These are phyloP conservation scores for Quercus mongolica DNA, from an alignment of 306 rosid genomes.

Conservation along the genomic window DNA sequence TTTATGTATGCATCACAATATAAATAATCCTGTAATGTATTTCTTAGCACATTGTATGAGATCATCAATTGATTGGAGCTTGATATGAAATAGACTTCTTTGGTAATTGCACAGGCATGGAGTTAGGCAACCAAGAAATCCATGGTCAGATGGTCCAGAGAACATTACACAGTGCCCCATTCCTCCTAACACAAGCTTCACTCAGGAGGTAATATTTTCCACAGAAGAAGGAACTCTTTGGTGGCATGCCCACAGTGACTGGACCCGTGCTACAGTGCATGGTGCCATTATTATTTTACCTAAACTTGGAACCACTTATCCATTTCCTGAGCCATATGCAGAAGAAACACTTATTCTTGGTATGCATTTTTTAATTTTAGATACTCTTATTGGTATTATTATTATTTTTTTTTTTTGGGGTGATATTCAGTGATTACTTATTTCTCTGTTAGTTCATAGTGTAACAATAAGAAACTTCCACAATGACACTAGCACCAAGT, in stretches of 20 bases:
- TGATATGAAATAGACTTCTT: too few relatives aligned
- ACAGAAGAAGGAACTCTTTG: background rate
- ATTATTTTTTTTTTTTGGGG: too few relatives aligned
- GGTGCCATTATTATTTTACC: background rate
- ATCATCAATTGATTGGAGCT: too few relatives aligned
- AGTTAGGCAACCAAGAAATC: background rate
- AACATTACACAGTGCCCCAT: background rate
- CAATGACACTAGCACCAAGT: too few relatives aligned
- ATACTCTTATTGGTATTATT: too few relatives aligned
- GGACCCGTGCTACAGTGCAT: background rate
- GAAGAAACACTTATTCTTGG: background rate
- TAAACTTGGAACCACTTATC: background rate
- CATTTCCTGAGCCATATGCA: background rate
- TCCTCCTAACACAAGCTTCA: background rate
- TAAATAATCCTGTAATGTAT: too few relatives aligned
- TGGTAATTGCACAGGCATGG: background rate
- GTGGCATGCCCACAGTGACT: conserved; percentile 5
- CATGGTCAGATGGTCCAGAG: conserved; percentile 6
- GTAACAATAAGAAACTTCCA: too few relatives aligned
- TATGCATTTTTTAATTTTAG: background rate
- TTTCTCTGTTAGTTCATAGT: too few relatives aligned
- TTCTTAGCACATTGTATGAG: too few relatives aligned
- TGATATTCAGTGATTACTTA: too few relatives aligned
- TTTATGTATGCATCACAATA: too few relatives aligned
- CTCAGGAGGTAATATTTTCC: background rate